phyloP scores from a whole-genome alignment of 352 stramenopile species.

The Globisporangium recalcitrans region DNA sequence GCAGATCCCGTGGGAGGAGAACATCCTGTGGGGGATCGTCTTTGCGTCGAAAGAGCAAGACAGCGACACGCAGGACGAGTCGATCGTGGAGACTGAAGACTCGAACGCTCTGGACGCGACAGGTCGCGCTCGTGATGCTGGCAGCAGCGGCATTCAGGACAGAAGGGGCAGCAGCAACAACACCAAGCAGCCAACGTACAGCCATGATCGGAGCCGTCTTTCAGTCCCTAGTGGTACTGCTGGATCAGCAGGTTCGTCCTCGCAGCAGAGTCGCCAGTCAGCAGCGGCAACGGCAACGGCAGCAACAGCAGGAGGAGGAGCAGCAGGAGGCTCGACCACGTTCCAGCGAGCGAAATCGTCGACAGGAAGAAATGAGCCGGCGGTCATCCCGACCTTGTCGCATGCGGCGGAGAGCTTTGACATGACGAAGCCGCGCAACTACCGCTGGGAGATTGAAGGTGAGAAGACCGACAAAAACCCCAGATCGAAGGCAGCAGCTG shows the following conservation, averaged over 20 bases:
- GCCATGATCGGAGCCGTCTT: neutral
- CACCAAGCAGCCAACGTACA: neutral
- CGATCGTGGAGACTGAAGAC: conserved; percentile 14
- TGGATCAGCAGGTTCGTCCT: neutral
- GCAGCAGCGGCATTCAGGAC: neutral
- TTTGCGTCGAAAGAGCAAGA: conserved; percentile 29
- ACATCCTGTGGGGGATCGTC: conserved; percentile 75
- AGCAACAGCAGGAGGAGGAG: no score
- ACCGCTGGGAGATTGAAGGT: conserved; percentile 66
- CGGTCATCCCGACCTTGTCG: neutral
- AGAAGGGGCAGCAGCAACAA: neutral
- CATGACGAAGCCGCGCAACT: conserved; percentile 68
- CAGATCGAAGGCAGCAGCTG: neutral
- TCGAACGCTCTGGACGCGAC: neutral
- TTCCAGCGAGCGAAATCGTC: conserved; percentile 5
- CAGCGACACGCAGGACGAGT: neutral
- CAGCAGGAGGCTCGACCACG: neutral
- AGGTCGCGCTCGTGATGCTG: neutral
- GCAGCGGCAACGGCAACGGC: no score
- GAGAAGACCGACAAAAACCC: neutral
- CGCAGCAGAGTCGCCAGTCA: neutral
- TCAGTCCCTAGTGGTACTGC: neutral
- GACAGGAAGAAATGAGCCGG: neutral
- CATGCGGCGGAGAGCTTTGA: conserved; percentile 39
- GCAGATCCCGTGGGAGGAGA: conserved; percentile 76